Evolutionary conservation across 208 protist species (phyloP).

Genomic region (Leptomonas pyrrhocoris): DNA sequence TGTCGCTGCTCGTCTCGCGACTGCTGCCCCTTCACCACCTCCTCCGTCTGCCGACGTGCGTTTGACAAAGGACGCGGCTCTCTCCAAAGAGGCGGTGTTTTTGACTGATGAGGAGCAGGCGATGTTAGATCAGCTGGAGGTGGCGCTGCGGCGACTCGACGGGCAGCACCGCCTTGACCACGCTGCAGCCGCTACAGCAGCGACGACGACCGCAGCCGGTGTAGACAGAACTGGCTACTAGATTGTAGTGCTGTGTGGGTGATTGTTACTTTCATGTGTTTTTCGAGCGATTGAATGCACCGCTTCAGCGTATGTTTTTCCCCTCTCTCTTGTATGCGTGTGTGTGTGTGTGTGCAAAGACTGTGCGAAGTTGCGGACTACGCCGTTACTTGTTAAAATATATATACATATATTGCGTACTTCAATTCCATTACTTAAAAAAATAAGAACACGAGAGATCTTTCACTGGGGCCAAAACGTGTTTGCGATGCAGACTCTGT

Average conservation of each 20-base stretch:
- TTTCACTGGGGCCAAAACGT: too few relatives aligned
- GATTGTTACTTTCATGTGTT: too few relatives aligned
- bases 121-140: conserved; percentile 31
- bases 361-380: neutral
- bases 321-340: conserved; percentile 3
- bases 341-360: neutral
- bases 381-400: neutral
- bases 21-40: neutral
- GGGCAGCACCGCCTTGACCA: conserved; percentile 18
- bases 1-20: neutral
- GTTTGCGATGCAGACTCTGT: too few relatives aligned
- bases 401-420: neutral
- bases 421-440: too few relatives aligned
- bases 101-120: conserved; percentile 26
- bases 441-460: too few relatives aligned
- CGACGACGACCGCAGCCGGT: neutral
- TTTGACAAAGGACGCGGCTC: neutral
- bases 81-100: conserved; percentile 15
- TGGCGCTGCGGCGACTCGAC: conserved; percentile 22
- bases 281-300: neutral
- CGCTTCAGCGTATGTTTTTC: too few relatives aligned
- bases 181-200: neutral
- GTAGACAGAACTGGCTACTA: neutral
- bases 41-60: neutral
- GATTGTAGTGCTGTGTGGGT: neutral